Evolutionary conservation across 768 basidiomycete species (phyloP).

Genomic region (Symmetrospora coprosmae): DNA sequence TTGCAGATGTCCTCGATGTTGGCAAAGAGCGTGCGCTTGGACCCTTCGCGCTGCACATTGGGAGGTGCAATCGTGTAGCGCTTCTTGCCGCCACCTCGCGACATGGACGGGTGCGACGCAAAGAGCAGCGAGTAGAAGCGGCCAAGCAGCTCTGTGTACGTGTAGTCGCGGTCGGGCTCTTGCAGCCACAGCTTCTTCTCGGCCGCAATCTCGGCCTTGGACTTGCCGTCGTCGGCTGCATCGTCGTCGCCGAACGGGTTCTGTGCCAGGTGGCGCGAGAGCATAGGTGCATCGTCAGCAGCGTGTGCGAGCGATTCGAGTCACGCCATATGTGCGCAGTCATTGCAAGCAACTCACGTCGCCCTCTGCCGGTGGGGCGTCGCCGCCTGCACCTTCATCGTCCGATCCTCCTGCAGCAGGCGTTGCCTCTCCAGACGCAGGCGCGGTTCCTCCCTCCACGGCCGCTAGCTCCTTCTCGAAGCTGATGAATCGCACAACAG

Average conservation of each 20-base stretch:
- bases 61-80: slow-evolving; percentile 90
- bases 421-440: slow-evolving; percentile 42
- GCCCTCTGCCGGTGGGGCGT: slow-evolving; percentile 30
- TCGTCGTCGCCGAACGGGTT: slow-evolving; percentile 27
- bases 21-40: slow-evolving; percentile 92
- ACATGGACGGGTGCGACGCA: slow-evolving; percentile 78
- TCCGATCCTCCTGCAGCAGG: slow-evolving; percentile 41
- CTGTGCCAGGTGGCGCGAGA: neutral
- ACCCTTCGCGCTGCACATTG: slow-evolving; percentile 82
- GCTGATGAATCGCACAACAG: neutral
- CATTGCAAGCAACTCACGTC: slow-evolving; percentile 23
- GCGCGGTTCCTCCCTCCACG: slow-evolving; percentile 44
- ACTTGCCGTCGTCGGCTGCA: slow-evolving; percentile 26
- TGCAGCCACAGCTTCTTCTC: slow-evolving; percentile 63
- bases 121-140: slow-evolving; percentile 86
- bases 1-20: slow-evolving; percentile 96
- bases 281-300: neutral
- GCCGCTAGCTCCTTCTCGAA: slow-evolving; percentile 77
- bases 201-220: slow-evolving; percentile 52
- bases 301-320: too few species aligned
- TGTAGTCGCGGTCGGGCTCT: slow-evolving; percentile 82
- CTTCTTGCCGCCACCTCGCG: slow-evolving; percentile 54
- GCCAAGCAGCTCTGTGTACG: slow-evolving; percentile 87
- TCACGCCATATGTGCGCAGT: neutral
- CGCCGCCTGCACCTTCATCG: slow-evolving; percentile 23